Percentiles rank a stretch among this genome's conserved stretches.
phyloP scores from a whole-genome alignment of 768 basidiomycete genomes.

The Phylloporus sp. region DNA sequence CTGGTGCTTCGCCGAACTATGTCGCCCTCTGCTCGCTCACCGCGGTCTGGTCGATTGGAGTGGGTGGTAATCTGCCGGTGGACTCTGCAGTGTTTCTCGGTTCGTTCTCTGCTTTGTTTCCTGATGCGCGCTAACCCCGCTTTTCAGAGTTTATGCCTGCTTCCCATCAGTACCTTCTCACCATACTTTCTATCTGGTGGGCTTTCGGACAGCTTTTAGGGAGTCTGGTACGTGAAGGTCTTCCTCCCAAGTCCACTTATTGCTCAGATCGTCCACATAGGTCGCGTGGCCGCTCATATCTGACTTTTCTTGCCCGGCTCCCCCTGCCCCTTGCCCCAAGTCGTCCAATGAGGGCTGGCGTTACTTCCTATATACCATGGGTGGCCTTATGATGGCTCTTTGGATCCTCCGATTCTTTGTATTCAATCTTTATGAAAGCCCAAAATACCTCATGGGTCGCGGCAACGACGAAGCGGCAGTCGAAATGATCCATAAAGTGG shows the following conservation, averaged over 20 bases:
- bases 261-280: conserved; percentile 27
- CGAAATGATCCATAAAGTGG: conserved; percentile 57
- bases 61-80: conserved; percentile 71
- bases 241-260: neutral
- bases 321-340: conserved; percentile 47
- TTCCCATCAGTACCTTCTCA: conserved; percentile 72
- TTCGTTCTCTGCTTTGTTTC: conserved; percentile 24
- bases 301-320: conserved; percentile 57
- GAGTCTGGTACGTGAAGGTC: conserved; percentile 34
- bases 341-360: conserved; percentile 69
- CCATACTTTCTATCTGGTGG: conserved; percentile 78
- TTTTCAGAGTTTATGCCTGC: conserved; percentile 63
- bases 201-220: conserved; percentile 69
- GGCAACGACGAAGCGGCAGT: conserved; percentile 62
- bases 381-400: conserved; percentile 62
- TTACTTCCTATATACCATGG: conserved; percentile 71
- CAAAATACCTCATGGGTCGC: conserved; percentile 68
- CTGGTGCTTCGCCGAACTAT: conserved; percentile 56
- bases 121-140: neutral
- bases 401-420: conserved; percentile 61
- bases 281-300: conserved; percentile 72
- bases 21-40: conserved; percentile 49
- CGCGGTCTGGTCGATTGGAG: conserved; percentile 61
- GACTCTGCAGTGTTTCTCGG: conserved; percentile 76
- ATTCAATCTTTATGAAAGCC: conserved; percentile 67